Evolutionary conservation across 179 eudicot species (phyloP).

Genomic region (Camellia oleifera): DNA sequence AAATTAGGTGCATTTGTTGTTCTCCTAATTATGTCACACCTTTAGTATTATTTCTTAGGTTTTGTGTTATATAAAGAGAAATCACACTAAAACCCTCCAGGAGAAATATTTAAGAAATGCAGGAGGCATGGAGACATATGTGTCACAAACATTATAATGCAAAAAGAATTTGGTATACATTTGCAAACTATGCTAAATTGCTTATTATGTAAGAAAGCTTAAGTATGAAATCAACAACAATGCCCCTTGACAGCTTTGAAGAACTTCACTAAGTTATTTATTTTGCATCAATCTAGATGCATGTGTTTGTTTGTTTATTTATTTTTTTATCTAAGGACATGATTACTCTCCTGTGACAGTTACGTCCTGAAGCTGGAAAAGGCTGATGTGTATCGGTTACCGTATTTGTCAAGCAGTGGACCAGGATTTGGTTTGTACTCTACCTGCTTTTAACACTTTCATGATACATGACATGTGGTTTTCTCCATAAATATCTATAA

Average conservation of each 20-base stretch:
- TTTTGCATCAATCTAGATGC: background rate
- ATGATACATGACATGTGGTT: background rate
- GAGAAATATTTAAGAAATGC: background rate
- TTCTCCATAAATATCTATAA: background rate
- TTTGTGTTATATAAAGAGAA: background rate
- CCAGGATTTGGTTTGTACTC: constrained; percentile 89
- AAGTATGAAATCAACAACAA: background rate
- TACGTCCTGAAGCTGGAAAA: constrained; percentile 91
- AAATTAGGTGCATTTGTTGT: background rate
- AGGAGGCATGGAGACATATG: background rate
- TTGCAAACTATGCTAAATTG: background rate
- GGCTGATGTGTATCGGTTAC: constrained; percentile 97
- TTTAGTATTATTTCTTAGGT: background rate
- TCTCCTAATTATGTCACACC: background rate
- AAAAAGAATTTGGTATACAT: background rate
- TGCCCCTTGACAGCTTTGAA: constrained; percentile 10
- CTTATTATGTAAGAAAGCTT: background rate
- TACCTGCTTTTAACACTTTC: constrained; percentile 9
- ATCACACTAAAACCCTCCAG: background rate
- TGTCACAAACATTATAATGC: background rate
- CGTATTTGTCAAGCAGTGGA: constrained; percentile 85
- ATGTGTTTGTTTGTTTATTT: too few species aligned
- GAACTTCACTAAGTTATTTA: background rate
- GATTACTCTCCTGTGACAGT: constrained; percentile 39
- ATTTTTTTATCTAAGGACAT: constrained; percentile 16